Percentiles rank a stretch among this genome's conserved stretches.
These are phyloP conservation scores for Venturia aucupariae DNA, from an alignment of 2,329 filamentous ascomycete genomes.

Conservation along the genomic window DNA sequence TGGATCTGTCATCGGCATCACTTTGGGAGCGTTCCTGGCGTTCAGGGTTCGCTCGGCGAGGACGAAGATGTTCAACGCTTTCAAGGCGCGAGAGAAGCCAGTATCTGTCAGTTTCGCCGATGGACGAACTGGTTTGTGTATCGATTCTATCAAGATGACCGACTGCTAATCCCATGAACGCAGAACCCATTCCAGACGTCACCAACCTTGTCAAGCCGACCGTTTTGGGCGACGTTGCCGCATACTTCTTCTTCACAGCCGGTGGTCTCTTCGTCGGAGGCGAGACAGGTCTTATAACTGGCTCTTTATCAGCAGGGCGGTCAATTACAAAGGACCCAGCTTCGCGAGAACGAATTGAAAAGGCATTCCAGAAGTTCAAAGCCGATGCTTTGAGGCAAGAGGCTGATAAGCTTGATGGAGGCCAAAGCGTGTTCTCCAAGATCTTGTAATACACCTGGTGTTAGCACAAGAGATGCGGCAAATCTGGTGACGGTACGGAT, in stretches of 20 bases:
- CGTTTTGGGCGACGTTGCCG: conserved; percentile 49
- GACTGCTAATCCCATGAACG: neutral
- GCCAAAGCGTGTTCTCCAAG: conserved; percentile 11
- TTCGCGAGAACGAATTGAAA: conserved; percentile 48
- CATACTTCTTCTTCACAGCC: conserved; percentile 53
- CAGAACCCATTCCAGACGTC: conserved; percentile 54
- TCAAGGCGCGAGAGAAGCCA: conserved; percentile 53
- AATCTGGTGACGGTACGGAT: neutral
- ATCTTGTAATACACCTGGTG: neutral
- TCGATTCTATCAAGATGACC: no score
- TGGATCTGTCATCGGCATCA: conserved; percentile 52
- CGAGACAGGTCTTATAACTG: conserved; percentile 51
- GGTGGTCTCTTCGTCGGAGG: conserved; percentile 57
- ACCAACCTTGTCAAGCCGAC: conserved; percentile 49
- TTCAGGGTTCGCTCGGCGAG: conserved; percentile 48
- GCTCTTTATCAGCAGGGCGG: conserved; percentile 45
- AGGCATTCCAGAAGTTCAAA: conserved; percentile 52
- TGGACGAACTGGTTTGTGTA: conserved; percentile 43
- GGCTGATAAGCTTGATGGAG: conserved; percentile 45
- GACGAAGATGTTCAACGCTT: conserved; percentile 50
- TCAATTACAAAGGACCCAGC: conserved; percentile 46
- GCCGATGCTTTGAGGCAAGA: conserved; percentile 54
- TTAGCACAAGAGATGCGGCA: neutral
- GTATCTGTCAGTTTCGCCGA: conserved; percentile 52
- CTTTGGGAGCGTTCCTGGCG: conserved; percentile 49